phyloP scores from a whole-genome alignment of 140 eudicot species.

The Anethum foeniculum region DNA sequence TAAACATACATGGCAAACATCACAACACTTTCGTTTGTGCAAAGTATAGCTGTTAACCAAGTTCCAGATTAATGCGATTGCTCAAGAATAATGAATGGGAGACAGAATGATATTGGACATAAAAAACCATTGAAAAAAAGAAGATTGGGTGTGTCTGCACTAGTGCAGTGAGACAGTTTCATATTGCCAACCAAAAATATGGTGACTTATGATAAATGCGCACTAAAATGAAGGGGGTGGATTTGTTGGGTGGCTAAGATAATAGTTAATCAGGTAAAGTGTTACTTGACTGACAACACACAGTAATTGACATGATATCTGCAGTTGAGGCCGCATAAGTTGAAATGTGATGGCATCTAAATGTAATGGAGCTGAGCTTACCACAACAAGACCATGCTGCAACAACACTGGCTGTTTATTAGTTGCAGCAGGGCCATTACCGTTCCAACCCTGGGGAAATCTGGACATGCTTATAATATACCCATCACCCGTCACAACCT shows the following conservation, averaged over 20 bases:
- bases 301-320: not conserved
- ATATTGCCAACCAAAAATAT: not conserved
- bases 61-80: not conserved
- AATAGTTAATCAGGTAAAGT: too few relatives aligned
- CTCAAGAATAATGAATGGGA: not conserved
- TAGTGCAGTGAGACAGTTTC: too few relatives aligned
- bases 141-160: too few relatives aligned
- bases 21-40: too few relatives aligned
- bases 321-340: too few relatives aligned
- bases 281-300: not conserved
- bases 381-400: conserved; percentile 3
- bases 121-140: too few relatives aligned
- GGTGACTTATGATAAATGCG: not conserved
- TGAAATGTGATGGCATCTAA: too few relatives aligned
- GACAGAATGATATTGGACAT: not conserved
- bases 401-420: not conserved
- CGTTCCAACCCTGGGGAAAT: not conserved
- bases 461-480: not conserved
- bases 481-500: not conserved
- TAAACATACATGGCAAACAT: too few relatives aligned
- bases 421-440: not conserved
- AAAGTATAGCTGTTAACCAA: too few relatives aligned
- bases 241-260: not conserved
- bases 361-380: not conserved
- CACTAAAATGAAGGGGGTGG: not conserved